Evolutionary conservation across 148 eudicot species (phyloP).

Genomic region (Rhododendron simsii): DNA sequence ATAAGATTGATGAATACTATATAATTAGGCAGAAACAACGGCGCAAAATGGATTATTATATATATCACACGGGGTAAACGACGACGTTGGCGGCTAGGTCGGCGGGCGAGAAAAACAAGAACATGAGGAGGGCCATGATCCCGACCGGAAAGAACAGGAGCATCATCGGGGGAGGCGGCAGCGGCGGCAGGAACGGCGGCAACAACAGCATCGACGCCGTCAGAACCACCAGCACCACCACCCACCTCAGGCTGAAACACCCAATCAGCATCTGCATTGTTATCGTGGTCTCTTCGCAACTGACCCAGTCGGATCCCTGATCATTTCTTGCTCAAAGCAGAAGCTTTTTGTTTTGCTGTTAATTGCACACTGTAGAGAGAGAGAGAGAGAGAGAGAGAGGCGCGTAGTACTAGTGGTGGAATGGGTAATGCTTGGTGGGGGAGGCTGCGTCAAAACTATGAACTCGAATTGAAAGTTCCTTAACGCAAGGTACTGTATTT

Average conservation of each 20-base stretch:
- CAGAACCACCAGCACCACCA: slow-evolving; percentile 21
- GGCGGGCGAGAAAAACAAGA: slow-evolving; percentile 34
- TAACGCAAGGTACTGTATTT: not conserved
- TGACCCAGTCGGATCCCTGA: not conserved
- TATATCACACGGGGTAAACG: not conserved
- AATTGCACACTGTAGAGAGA: not conserved
- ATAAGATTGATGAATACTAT: not conserved
- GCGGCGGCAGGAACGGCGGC: slow-evolving; percentile 44
- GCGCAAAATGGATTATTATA: not conserved
- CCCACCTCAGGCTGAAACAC: slow-evolving; percentile 7
- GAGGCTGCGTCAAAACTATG: not conserved
- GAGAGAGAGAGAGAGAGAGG: not conserved
- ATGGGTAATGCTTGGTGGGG: not conserved
- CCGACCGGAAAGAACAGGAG: slow-evolving; percentile 45
- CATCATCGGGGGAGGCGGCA: slow-evolving; percentile 49
- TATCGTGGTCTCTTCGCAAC: not conserved
- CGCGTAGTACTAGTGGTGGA: not conserved
- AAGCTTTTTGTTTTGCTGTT: not conserved
- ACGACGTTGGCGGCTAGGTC: slow-evolving; percentile 19
- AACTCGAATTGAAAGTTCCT: not conserved
- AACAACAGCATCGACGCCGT: slow-evolving; percentile 38
- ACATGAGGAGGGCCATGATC: slow-evolving; percentile 41
- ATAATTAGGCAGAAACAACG: not conserved
- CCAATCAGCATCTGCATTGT: not conserved
- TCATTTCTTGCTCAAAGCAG: not conserved